These are phyloP conservation scores for Tilletia horrida DNA, from an alignment of 1,284 basidiomycete genomes.

Conservation along the genomic window DNA sequence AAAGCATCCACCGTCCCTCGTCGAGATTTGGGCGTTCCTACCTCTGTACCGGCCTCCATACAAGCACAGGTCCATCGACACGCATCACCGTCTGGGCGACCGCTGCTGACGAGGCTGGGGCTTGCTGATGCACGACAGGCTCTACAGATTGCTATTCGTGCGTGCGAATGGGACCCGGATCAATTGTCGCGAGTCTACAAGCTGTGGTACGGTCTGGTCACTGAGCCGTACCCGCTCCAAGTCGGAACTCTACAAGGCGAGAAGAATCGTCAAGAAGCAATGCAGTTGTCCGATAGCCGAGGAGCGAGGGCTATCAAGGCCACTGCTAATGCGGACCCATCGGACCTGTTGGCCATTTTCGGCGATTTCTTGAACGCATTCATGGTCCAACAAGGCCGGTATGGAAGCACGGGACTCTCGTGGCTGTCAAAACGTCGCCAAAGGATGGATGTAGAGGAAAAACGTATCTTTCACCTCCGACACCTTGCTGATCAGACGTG, in stretches of 20 bases:
- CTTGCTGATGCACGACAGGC: too few species aligned
- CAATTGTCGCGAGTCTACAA: conserved; percentile 13
- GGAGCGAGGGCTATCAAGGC: too few species aligned
- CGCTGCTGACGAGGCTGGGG: too few species aligned
- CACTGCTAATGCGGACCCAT: not conserved
- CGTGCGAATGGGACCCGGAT: conserved; percentile 15
- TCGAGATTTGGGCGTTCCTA: too few species aligned
- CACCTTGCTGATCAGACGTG: not conserved
- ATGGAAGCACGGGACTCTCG: not conserved
- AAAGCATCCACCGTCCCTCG: too few species aligned
- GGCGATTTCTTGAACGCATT: not conserved
- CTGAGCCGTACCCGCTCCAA: not conserved
- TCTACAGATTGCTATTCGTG: not conserved
- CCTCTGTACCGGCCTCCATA: too few species aligned
- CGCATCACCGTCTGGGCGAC: too few species aligned
- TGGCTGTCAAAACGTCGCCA: not conserved
- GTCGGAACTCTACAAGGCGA: not conserved
- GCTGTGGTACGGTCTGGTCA: conserved; percentile 2
- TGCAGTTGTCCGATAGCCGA: too few species aligned
- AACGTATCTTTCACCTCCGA: not conserved
- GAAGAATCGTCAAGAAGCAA: too few species aligned
- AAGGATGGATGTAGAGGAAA: not conserved
- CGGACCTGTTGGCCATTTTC: not conserved
- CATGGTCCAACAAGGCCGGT: not conserved
- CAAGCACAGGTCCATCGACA: too few species aligned